Evolutionary conservation across 495 filamentous ascomycete genomes (phyloP), one percentile per base, ranked within the genome.

Genomic region (Podospora tetraspora): DNA sequence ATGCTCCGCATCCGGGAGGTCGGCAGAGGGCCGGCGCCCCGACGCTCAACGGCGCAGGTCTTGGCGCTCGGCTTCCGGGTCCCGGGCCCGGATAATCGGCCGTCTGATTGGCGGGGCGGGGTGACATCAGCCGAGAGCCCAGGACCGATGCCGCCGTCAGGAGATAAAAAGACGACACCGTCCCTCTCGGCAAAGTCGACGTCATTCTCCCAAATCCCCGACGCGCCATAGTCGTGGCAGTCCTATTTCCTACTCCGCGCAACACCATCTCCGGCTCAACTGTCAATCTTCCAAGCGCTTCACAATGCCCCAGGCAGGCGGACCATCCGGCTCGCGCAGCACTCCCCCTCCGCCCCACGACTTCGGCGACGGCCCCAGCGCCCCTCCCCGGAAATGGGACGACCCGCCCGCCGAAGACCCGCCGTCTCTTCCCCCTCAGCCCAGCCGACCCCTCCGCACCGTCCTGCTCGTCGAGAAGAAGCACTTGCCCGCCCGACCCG

Each of bases 361-460:
- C 43, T 52, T 52, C 43, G 43, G 37, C 37, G 16, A 43, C 6
- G 16, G 37, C 6, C 16, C 43, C 43, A 52, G 43, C 43, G 43
- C 43, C 6, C 43, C 43, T n/a, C 37, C 22, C 12, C 67, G 73
- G 23, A 60, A 68, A 63, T 75, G 73, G 73, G 73, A 75, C 66
- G 73, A 75, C 64, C 73, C 73, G 9, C 73, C 73, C 7, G 69
- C 70, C 21, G 67, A 70, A 6, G 59, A 70, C 8, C 71, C 68
- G 30, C 24, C 19, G 3, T n/a, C 23, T 2, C 24, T 19, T 12
- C 12, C 57, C 0, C 25, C 30, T 2, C 43, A 24, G 13, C 27
- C 66, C 3, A 23, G 6, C 29, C 24, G 30, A 1, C 64, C 57
- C 65, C 11, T 67, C 23, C 69, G 66, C 29, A 69, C 70, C 63